Base-by-base conservation (phyloP, 2,329 filamentous ascomycete species). In the Epichloe sp. region DNA sequence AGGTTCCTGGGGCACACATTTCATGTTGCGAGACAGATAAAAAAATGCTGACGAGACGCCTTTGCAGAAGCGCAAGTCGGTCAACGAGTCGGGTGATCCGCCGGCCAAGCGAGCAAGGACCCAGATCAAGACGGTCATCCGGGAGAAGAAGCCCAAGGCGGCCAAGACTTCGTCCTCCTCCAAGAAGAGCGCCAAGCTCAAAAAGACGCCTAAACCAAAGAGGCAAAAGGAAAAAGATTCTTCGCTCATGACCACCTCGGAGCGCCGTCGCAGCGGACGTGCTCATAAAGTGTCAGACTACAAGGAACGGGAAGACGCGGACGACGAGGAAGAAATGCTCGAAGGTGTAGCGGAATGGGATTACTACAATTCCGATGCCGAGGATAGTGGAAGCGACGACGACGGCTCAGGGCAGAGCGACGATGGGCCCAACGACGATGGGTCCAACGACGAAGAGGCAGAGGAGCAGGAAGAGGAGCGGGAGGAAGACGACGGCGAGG, bases 241-340 rank as follows among this genome's bases (percentile, higher is more conserved):
- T 19, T 56, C 58, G 17, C 52, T 58, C 14, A 49, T 71, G 17
- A 59, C 71, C 15, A 55, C 64, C 35, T 65, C 70, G 2, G 74
- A 80, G 55, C 75, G 78, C 38, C 72, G 78, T 44, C 77, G 77
- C 36, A 81, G 78, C 57, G 72, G 77, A n/a, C 74, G 78, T 47
- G 63, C 71, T 5, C 69, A 68, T 55, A 70, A 65, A 47, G 63
- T 67, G 15, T 74, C 75, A 5, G 63, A 69, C 37, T 82, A 82
- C 56, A 70, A 72, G 21, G 78, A 82, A 61, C 73, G 77, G 35
- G 75, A 79, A 51, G 76, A 76, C 11, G 71, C 72, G 11, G 77
- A 77, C 47, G 78, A 81, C 53, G 77, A 81, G 53, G 72, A 78
- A 55, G 78, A 81, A 60, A 82, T 81, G 78, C 65, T 79, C 23